These are phyloP conservation scores for Fusarium sp. DNA, from an alignment of 2,329 filamentous ascomycete species.

Conservation along the genomic window DNA sequence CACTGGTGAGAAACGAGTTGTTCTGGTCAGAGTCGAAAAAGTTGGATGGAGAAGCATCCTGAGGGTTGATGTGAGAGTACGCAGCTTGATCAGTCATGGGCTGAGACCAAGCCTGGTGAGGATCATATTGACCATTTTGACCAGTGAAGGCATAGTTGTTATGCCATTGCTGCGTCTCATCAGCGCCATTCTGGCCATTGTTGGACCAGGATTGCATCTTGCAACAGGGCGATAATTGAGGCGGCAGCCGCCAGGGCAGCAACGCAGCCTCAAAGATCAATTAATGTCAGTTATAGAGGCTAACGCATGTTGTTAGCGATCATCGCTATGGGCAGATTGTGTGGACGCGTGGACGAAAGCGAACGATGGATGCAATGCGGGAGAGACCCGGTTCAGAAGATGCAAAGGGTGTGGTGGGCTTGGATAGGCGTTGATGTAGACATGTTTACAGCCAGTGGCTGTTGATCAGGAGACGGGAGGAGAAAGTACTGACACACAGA, in stretches of 20 bases:
- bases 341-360: slow-evolving; percentile 33
- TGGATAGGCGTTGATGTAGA: slow-evolving; percentile 37
- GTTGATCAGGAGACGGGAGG: slow-evolving; percentile 21
- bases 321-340: slow-evolving; percentile 36
- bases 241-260: slow-evolving; percentile 36
- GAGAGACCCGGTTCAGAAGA: slow-evolving; percentile 26
- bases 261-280: slow-evolving; percentile 37
- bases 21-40: slow-evolving; percentile 52
- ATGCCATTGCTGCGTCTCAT: slow-evolving; percentile 52
- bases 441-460: slow-evolving; percentile 21
- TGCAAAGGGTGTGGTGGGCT: slow-evolving; percentile 17
- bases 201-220: slow-evolving; percentile 57
- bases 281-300: slow-evolving; percentile 43
- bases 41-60: slow-evolving; percentile 48
- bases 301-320: slow-evolving; percentile 48
- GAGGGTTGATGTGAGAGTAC: slow-evolving; percentile 49
- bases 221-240: slow-evolving; percentile 36
- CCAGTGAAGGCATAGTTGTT: slow-evolving; percentile 48
- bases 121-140: slow-evolving; percentile 54
- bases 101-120: slow-evolving; percentile 54
- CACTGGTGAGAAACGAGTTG: slow-evolving; percentile 48
- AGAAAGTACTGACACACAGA: slow-evolving; percentile 43
- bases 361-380: slow-evolving; percentile 32
- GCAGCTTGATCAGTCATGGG: slow-evolving; percentile 48
- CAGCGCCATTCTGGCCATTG: slow-evolving; percentile 52